Base-by-base conservation (phyloP, 176 grass and related monocot species). In the Ensete ventricosum region DNA sequence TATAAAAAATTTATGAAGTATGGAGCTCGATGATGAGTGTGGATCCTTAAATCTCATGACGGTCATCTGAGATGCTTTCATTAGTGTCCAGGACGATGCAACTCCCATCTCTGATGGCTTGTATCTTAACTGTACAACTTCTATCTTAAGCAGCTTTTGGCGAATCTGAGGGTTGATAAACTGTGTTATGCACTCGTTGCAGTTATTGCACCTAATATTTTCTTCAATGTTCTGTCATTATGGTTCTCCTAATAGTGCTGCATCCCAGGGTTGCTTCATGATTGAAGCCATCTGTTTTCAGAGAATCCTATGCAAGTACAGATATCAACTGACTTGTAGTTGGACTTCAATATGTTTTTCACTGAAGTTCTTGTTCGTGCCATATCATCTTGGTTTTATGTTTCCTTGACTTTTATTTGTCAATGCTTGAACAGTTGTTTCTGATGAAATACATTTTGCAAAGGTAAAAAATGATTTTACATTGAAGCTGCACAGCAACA, bases 31-130 rank as follows among this genome's bases (percentile, higher is more conserved):
- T 69, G 67, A 50, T 50, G 34, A 69, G 25, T 19, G 48, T 27
- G 34, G 25, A 48, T 69, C 48, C 17, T 48, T 50, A 20, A 48
- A 9, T 69, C 71, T 73, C 71, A 73, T 6, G 71, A 73, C 21
- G 71, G 71, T 73, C 71, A 54, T 73, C 51, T 73, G 71, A 73
- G 71, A 25, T 43, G 34, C 34, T 14, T 3, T 55, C 27, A 8
- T 5, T 29, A 68, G 71, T 73, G 71, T 73, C 52, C 26, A 55
- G 2, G 52, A 26, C 16, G 71, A 73, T 73, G 50, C 4, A 20
- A 14, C 25, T 54, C 71, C 71, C 14, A 25, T 73, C 9, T 73
- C 71, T 73, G 71, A 73, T 54, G n/a, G 11, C 2, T 25, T 73
- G 8, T 8, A 0, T 68, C 5, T 68, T 27, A 14, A 9, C 25